Base-by-base conservation (phyloP, 2,329 filamentous ascomycete species). In the Pseudogymnoascus verrucosus region DNA sequence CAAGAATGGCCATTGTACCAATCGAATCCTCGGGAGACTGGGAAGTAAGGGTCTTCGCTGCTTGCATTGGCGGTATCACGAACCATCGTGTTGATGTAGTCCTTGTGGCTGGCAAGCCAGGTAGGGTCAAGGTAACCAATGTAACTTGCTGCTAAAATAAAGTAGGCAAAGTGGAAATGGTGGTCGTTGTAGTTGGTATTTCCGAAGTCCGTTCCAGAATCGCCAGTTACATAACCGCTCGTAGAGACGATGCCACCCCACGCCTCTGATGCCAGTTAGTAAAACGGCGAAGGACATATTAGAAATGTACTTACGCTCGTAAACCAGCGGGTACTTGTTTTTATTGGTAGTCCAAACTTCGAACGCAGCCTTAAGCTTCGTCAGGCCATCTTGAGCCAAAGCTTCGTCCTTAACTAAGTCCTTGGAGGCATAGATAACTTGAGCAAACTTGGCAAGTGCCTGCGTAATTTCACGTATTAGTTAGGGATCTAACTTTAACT, bases 1-100 rank as follows among this genome's bases (percentile, higher is more conserved):
- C 93, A 97, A 64, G 89, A 92, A 79, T 98, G 95, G 1, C 93
- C 95, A 71, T 96, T 87, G 74, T 88, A 98, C 91, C 91, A 97
- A 76, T 98, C 95, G 72, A 97, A 98, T 64, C 81, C 85, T 60
- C 95, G 85, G 66, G 84, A 93, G 68, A 91, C 87, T 0, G 93
- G 93, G 75, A 96, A 98, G 69, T 85, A 85, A 28, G 81, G 79
- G 72, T 96, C 93, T 16, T 82, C 74, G 2, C 80, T 72, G 68
- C 84, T 87, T 0, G 92, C 87, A 75, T 96, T 96, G 54, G 92
- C 88, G 60, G 84, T 76, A 68, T 99, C 95, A 64, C 95, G 88
- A 60, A 95, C 87, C 54, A 99, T 80, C 67, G 84, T 85, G 74
- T 97, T 90, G 67, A 97, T 87, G 78, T 88, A 98, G 19, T 84